Evolutionary conservation across 331 rosid species (phyloP).

Genomic region (Telfairia occidentalis): DNA sequence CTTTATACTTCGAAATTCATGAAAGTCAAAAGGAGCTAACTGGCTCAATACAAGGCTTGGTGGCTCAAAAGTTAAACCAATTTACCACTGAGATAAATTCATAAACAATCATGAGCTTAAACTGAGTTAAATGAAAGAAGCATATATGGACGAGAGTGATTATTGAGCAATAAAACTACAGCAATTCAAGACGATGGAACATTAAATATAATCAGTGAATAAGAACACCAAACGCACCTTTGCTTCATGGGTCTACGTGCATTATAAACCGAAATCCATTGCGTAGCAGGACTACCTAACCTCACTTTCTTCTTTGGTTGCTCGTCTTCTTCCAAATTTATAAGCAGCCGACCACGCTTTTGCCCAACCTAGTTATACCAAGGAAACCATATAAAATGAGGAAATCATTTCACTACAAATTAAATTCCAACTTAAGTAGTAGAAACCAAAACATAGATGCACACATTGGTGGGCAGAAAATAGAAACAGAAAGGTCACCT

Average conservation of each 20-base stretch:
- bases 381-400: background rate
- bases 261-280: conserved; percentile 92
- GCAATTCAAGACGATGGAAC: background rate
- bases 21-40: background rate
- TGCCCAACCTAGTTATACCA: conserved; percentile 64
- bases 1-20: background rate
- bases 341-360: conserved; percentile 67
- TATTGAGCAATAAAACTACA: background rate
- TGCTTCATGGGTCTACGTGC: conserved; percentile 96
- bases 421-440: background rate
- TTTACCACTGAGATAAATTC: background rate
- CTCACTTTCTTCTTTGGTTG: conserved; percentile 94
- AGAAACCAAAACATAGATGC: background rate
- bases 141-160: background rate
- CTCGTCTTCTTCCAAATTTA: conserved; percentile 81
- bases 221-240: conserved; percentile 32
- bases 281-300: conserved; percentile 84
- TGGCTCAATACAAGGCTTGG: background rate
- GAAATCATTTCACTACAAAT: conserved; percentile 7
- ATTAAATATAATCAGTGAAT: background rate
- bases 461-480: background rate
- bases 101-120: background rate
- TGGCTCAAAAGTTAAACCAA: background rate
- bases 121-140: conserved; percentile 11
- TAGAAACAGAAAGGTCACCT: conserved; percentile 31